These are phyloP conservation scores for Syzygium malaccense DNA, from an alignment of 441 rosid species.

Conservation along the genomic window DNA sequence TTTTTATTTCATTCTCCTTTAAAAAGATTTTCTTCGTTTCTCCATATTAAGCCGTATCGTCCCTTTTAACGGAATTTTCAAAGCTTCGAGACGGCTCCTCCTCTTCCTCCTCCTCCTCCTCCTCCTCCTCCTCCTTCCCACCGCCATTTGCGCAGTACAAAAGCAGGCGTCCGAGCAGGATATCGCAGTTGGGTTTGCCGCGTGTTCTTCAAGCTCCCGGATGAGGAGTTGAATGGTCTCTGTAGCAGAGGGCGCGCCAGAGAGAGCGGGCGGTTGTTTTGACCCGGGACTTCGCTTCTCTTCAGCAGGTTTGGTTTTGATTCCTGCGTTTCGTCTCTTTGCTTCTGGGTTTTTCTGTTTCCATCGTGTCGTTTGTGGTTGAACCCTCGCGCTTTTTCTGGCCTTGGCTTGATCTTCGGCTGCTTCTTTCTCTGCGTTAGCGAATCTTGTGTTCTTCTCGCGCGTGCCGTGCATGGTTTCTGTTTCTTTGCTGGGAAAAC, in stretches of 20 bases:
- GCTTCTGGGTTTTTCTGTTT: neutral
- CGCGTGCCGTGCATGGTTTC: neutral
- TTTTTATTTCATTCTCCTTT: neutral
- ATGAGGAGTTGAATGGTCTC: neutral
- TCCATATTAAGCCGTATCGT: neutral
- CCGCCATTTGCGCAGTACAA: neutral
- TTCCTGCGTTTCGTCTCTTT: neutral
- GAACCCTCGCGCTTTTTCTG: neutral
- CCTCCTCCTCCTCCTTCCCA: neutral
- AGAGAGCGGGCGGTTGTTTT: neutral
- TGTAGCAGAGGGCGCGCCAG: neutral
- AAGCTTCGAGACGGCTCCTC: neutral
- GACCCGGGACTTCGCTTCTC: neutral
- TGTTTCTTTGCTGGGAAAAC: neutral
- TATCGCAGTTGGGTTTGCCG: neutral
- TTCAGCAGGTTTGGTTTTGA: neutral
- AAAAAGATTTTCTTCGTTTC: neutral
- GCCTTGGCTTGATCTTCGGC: neutral
- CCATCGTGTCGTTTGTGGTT: neutral
- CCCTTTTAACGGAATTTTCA: neutral
- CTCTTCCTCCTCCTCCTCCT: neutral
- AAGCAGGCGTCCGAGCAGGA: neutral
- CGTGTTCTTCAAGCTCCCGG: neutral
- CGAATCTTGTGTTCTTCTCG: neutral
- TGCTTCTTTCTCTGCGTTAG: neutral